Conservation (phyloP, 306 rosid species). For the Lupinus albus region DNA sequence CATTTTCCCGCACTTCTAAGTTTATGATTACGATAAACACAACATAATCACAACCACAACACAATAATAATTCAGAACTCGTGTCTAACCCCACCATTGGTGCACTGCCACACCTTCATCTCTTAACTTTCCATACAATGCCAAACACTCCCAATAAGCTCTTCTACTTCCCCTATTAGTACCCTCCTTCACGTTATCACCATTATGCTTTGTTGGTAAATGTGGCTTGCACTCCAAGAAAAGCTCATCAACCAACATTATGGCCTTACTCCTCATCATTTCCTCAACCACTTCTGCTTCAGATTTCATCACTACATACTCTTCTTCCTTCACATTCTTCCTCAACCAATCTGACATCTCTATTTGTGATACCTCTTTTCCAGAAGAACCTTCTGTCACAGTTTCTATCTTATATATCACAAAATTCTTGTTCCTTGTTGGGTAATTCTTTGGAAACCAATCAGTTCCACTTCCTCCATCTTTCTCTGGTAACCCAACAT, state of each 20-base stretch:
- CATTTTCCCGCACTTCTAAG: too few species aligned
- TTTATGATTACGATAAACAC: too few species aligned
- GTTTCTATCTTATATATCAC: constrained; percentile 73
- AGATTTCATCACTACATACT: constrained; percentile 86
- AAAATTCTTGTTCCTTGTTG: constrained; percentile 78
- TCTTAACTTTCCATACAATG: constrained; percentile 74
- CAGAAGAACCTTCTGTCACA: constrained; percentile 37
- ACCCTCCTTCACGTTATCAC: constrained; percentile 15
- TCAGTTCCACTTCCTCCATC: constrained; percentile 48
- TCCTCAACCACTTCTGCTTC: constrained; percentile 86
- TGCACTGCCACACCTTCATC: constrained; percentile 93
- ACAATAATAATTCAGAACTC: too few species aligned
- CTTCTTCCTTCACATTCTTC: constrained; percentile 70
- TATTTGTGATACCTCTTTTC: constrained; percentile 39
- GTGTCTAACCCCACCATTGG: constrained; percentile 81
- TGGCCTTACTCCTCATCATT: constrained; percentile 61
- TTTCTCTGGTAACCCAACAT: constrained; percentile 58
- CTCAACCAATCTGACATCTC: constrained; percentile 77
- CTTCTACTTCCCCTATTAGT: constrained; percentile 39
- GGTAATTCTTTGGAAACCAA: constrained; percentile 67
- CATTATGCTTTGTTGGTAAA: neutral
- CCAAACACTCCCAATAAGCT: constrained; percentile 91
- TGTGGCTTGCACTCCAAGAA: constrained; percentile 87
- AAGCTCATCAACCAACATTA: constrained; percentile 77
- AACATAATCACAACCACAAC: too few species aligned